Conservation (phyloP, 352 stramenopile species). For the Hyaloperonospora arabidopsidis region DNA sequence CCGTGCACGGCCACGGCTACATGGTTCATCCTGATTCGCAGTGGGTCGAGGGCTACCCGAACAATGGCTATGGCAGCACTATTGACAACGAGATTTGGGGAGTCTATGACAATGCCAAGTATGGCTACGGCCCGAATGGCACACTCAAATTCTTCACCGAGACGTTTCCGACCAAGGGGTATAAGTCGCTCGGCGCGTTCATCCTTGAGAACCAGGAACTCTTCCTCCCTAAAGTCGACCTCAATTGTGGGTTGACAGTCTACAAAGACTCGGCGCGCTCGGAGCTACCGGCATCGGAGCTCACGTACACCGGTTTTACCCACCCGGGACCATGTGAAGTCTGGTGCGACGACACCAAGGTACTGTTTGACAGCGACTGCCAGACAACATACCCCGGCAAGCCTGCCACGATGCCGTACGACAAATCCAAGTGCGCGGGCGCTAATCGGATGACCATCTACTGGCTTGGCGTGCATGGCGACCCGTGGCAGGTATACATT, state of each 20-base stretch:
- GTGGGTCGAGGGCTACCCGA: constrained; percentile 34
- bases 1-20: constrained; percentile 29
- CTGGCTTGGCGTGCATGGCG: constrained; percentile 49
- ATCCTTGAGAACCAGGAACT: constrained; percentile 43
- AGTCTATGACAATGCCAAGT: constrained; percentile 27
- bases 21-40: constrained; percentile 36
- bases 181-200: constrained; percentile 32
- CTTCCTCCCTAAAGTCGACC: constrained; percentile 25
- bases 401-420: constrained; percentile 33
- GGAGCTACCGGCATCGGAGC: constrained; percentile 27
- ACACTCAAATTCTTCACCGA: constrained; percentile 32
- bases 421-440: constrained; percentile 34
- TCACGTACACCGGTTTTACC: constrained; percentile 47
- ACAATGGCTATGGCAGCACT: constrained; percentile 44
- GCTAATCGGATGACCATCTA: constrained; percentile 43
- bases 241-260: constrained; percentile 33
- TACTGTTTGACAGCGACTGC: constrained; percentile 46
- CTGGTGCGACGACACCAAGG: constrained; percentile 50
- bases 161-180: constrained; percentile 29
- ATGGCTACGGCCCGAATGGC: constrained; percentile 35
- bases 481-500: constrained; percentile 55
- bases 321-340: constrained; percentile 53
- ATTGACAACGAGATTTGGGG: constrained; percentile 37
- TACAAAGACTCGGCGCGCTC: constrained; percentile 33
- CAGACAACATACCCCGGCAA: constrained; percentile 28